Conservation (phyloP, 805 yeast species). For the Cyberlindnera saturnus region DNA sequence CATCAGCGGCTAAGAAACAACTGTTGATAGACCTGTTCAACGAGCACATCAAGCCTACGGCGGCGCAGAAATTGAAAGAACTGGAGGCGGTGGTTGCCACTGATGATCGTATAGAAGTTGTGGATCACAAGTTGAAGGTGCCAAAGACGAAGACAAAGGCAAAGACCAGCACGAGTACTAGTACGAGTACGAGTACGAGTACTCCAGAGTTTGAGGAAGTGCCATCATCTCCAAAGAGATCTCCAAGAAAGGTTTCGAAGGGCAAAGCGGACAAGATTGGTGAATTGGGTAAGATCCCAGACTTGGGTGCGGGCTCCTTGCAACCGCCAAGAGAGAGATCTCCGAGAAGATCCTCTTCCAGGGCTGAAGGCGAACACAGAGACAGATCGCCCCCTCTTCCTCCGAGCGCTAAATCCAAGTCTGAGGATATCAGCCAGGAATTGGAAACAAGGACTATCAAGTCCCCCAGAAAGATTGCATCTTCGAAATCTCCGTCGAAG, state of each 20-base stretch:
- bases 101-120: conserved; percentile 35
- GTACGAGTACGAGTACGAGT: too few species aligned
- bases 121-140: conserved; percentile 10
- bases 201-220: neutral
- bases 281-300: conserved; percentile 11
- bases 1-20: conserved; percentile 62
- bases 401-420: neutral
- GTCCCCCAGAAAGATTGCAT: neutral
- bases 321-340: conserved; percentile 10
- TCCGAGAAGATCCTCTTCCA: conserved; percentile 5
- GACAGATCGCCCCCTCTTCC: neutral
- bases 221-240: conserved; percentile 1
- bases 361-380: neutral
- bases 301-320: conserved; percentile 4
- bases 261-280: conserved; percentile 1
- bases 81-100: conserved; percentile 27
- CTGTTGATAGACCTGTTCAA: conserved; percentile 57
- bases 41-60: conserved; percentile 43
- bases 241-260: conserved; percentile 13
- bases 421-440: neutral
- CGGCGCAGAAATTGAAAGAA: conserved; percentile 34
- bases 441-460: neutral
- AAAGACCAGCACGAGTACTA: neutral
- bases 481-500: neutral
- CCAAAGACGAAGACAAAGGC: conserved; percentile 3